These are phyloP conservation scores for Sporobolomyces roseus DNA, from an alignment of 768 basidiomycete species.

Conservation along the genomic window DNA sequence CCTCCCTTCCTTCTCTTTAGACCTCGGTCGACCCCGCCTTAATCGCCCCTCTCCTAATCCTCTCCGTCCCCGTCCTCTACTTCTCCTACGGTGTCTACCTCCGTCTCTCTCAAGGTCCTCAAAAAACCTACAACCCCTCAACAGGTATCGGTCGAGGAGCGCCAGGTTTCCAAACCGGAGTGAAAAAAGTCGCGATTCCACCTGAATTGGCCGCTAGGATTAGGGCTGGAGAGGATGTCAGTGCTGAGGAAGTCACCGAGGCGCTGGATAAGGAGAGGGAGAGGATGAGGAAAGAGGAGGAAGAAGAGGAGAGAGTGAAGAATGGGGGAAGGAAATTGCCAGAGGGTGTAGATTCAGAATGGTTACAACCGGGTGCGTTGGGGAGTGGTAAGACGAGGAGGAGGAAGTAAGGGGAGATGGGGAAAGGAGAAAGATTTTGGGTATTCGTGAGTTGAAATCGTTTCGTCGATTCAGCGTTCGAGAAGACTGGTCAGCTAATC, in stretches of 20 bases:
- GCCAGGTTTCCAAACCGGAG: constrained; percentile 36
- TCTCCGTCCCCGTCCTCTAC: constrained; percentile 30
- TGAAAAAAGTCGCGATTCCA: constrained; percentile 29
- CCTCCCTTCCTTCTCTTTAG: neutral
- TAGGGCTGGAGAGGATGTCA: constrained; percentile 38
- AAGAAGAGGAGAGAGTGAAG: constrained; percentile 12
- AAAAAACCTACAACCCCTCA: constrained; percentile 10
- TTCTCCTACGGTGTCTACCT: constrained; percentile 24
- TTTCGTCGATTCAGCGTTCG: too few relatives aligned
- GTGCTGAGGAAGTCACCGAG: constrained; percentile 36
- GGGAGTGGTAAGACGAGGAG: constrained; percentile 8
- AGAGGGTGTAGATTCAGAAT: constrained; percentile 16
- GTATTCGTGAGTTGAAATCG: too few relatives aligned
- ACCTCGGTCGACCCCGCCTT: constrained; percentile 17
- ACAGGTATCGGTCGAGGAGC: constrained; percentile 37
- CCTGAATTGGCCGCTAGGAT: constrained; percentile 32
- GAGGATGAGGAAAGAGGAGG: constrained; percentile 21
- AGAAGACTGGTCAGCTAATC: too few relatives aligned
- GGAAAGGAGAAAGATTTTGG: neutral
- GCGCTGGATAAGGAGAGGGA: constrained; percentile 30
- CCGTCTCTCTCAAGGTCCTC: neutral
- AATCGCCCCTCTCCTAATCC: constrained; percentile 28
- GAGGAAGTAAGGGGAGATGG: constrained; percentile 3
- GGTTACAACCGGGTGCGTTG: constrained; percentile 10
- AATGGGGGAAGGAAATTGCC: constrained; percentile 10